Evolutionary conservation across 768 basidiomycete species (phyloP).

Genomic region (Xanthoconium stramineum): DNA sequence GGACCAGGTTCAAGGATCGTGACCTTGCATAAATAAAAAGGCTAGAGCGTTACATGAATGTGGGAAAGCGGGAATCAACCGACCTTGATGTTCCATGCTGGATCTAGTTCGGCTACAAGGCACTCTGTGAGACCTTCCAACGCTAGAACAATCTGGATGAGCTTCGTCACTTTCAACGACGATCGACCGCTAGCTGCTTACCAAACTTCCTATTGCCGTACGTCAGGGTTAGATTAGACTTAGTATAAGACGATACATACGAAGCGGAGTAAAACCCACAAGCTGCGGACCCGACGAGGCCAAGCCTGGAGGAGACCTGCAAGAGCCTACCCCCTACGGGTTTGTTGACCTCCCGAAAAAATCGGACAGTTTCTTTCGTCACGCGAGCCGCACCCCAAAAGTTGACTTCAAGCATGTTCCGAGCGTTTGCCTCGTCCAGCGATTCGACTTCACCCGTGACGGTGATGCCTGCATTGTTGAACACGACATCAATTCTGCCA

Average conservation of each 20-base stretch:
- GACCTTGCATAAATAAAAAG: conserved; percentile 2
- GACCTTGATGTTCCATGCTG: neutral
- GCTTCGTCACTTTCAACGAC: neutral
- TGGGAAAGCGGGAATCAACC: neutral
- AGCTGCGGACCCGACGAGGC: conserved; percentile 19
- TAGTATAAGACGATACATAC: conserved; percentile 6
- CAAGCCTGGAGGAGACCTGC: conserved; percentile 36
- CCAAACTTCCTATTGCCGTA: conserved; percentile 15
- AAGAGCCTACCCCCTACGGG: conserved; percentile 39
- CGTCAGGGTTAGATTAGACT: neutral
- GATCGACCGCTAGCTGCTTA: neutral
- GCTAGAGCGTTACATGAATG: neutral
- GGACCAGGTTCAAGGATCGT: conserved; percentile 16
- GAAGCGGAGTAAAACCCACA: conserved; percentile 26
- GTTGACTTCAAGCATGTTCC: conserved; percentile 34
- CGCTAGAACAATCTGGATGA: conserved; percentile 5
- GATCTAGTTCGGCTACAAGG: conserved; percentile 1
- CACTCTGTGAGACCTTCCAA: conserved; percentile 16
- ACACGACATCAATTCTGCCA: conserved; percentile 36
- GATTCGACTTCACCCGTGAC: conserved; percentile 36
- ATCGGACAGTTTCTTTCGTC: conserved; percentile 27
- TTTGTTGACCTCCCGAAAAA: conserved; percentile 35
- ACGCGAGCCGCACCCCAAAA: conserved; percentile 17
- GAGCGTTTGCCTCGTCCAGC: conserved; percentile 28
- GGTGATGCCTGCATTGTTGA: conserved; percentile 34